phyloP scores from a whole-genome alignment of 1,284 basidiomycete species.

The Phylloboletellus chloephorus region DNA sequence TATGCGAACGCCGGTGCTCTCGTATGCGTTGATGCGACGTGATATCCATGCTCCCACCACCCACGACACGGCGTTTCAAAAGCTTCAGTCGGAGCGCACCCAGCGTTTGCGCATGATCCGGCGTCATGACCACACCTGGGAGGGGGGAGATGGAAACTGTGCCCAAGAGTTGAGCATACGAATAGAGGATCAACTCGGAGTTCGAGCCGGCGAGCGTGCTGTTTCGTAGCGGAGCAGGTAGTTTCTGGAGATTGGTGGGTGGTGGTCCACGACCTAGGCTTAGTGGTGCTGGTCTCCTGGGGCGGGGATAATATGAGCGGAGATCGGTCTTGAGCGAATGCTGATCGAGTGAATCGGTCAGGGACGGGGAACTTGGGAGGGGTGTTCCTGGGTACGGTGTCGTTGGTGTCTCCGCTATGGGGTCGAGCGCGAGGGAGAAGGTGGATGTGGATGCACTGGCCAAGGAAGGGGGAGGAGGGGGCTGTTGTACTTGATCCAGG shows the following conservation, averaged over 20 bases:
- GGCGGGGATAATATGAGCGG: constrained; percentile 20
- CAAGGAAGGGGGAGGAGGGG: constrained; percentile 33
- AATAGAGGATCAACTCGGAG: constrained; percentile 75
- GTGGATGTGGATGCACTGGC: constrained; percentile 49
- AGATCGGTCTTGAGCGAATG: constrained; percentile 10
- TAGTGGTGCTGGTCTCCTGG: constrained; percentile 35
- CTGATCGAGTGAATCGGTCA: constrained; percentile 18
- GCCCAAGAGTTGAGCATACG: constrained; percentile 81
- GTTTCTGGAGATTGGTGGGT: constrained; percentile 17
- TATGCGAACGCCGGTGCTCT: constrained; percentile 36
- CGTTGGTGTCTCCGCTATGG: constrained; percentile 54
- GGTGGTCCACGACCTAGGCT: constrained; percentile 45
- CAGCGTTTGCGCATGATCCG: constrained; percentile 41
- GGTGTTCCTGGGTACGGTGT: constrained; percentile 41
- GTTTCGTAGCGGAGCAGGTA: constrained; percentile 28
- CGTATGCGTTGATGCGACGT: constrained; percentile 36
- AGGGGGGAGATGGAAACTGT: constrained; percentile 43
- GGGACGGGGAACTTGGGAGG: constrained; percentile 22
- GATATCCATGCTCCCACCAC: constrained; percentile 77
- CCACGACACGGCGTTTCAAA: constrained; percentile 47
- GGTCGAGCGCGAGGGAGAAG: constrained; percentile 61
- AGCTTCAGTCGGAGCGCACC: constrained; percentile 46
- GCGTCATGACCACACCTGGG: constrained; percentile 28
- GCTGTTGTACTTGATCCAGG: constrained; percentile 31
- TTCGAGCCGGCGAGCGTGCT: constrained; percentile 42